Conservation (phyloP, 805 yeast species). For the Sugiyamaella smithiae region DNA sequence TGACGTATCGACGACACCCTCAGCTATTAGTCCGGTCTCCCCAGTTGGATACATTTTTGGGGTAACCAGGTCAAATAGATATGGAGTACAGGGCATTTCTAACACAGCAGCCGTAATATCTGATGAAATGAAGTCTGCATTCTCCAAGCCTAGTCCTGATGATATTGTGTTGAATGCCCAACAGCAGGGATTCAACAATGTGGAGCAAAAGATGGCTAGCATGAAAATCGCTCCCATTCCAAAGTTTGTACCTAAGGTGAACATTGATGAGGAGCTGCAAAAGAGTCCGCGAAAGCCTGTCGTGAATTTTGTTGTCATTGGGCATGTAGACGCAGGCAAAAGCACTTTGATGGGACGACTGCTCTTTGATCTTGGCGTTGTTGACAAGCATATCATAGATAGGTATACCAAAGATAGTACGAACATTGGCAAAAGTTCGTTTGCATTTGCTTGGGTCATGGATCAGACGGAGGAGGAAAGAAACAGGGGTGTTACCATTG, state of each 20-base stretch:
- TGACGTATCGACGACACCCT: conserved; percentile 8
- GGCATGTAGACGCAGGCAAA: conserved; percentile 86
- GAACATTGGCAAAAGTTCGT: conserved; percentile 68
- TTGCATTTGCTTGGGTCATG: conserved; percentile 82
- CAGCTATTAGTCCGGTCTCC: conserved; percentile 11
- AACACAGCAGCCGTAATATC: conserved; percentile 33
- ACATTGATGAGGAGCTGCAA: conserved; percentile 14
- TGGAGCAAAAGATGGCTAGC: background rate
- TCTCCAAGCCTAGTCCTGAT: conserved; percentile 77
- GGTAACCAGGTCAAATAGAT: background rate
- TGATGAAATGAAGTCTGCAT: conserved; percentile 48
- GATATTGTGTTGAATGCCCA: conserved; percentile 65
- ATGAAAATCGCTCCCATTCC: background rate
- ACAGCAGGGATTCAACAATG: conserved; percentile 22
- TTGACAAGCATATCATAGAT: conserved; percentile 61
- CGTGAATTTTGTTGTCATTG: conserved; percentile 73
- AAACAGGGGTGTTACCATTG: conserved; percentile 72
- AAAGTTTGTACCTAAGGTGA: conserved; percentile 1
- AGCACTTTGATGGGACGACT: conserved; percentile 76
- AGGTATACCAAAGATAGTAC: conserved; percentile 64
- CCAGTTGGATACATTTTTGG: conserved; percentile 16
- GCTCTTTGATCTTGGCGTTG: conserved; percentile 62
- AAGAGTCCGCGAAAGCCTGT: conserved; percentile 43
- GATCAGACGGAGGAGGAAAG: conserved; percentile 80
- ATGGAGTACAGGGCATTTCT: conserved; percentile 32